Percentiles rank a stretch among this genome's conserved stretches.
Evolutionary conservation across 495 filamentous ascomycete species (phyloP).

Genomic region (Penicillium bialowiezense): DNA sequence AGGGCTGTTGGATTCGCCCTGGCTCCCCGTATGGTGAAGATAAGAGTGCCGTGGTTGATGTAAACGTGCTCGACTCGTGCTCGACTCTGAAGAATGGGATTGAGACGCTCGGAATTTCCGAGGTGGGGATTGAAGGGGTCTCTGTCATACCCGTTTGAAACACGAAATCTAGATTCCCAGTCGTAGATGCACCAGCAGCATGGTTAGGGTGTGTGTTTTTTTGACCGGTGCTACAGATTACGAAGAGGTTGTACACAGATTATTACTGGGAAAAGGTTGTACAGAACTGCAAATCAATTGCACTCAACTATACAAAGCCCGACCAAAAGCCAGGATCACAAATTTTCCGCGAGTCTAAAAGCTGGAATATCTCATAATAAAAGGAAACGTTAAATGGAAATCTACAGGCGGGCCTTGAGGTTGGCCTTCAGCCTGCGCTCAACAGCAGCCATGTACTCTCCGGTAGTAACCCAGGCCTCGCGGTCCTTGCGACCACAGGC

Average conservation of each 20-base stretch:
- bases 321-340: not conserved
- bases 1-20: too few species aligned
- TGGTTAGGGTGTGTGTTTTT: too few species aligned
- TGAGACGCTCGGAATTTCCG: not conserved
- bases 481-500: slow-evolving; percentile 82
- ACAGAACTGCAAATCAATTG: slow-evolving; percentile 1
- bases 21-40: too few species aligned
- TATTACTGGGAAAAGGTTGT: not conserved
- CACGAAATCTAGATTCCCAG: too few species aligned
- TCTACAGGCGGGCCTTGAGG: slow-evolving; percentile 49
- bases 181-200: too few species aligned
- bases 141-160: not conserved
- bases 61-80: too few species aligned
- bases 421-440: slow-evolving; percentile 75
- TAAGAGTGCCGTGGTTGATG: too few species aligned
- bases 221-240: too few species aligned
- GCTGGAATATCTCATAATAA: slow-evolving; percentile 8
- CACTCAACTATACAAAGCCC: slow-evolving; percentile 5
- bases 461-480: slow-evolving; percentile 82
- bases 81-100: too few species aligned
- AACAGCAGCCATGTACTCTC: slow-evolving; percentile 83
- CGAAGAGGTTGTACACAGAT: too few species aligned
- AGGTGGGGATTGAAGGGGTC: not conserved
- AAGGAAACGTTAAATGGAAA: not conserved
- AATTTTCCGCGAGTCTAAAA: slow-evolving; percentile 2